Base-by-base conservation (phyloP, 495 filamentous ascomycete genomes). In the Trichoderma erinaceum region DNA sequence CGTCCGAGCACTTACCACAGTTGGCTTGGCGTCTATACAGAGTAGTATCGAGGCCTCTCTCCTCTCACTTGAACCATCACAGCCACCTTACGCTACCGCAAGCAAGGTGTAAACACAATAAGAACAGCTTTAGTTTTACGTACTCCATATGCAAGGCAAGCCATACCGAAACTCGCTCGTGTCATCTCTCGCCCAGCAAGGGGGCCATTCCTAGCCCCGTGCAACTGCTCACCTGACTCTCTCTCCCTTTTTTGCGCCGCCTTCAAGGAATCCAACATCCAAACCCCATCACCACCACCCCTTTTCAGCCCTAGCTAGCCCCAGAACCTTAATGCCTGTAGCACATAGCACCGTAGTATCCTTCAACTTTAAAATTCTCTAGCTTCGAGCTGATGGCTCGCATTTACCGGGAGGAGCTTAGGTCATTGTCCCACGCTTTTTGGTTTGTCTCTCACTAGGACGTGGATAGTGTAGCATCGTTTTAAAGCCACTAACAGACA, bases 301-400 rank as follows among this genome's bases (percentile, higher is more conserved):
- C 44, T 48, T 18, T 48, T 25, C 48, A 52, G 48, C 48, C 48
- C 48, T 52, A 21, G 48, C 48, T 52, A 52, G 48, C 35, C 35
- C 48, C 48, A 21, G 25, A 52, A 52, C n/a, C 48, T 52, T 52
- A 52, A 52, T 25, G 48, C n/a, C n/a, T 52, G 48, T 52, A 23
- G 35, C 35, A 38, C 35, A 18, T 52, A 23, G 35, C 35, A 38
- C 35, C 35, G 35, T 38, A 38, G 35, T 38, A 38, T 38, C 21
- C 48, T 23, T 21, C 48, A 46, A 18, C 43, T 46, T 46, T 43
- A 44, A 44, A 46, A 46, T 16, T 16, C 12, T 38, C 35, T 38
- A 38, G 35, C 35, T 10, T 7, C 35, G 5, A 38, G 35, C 35
- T 38, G 35, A 10, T 38, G 35, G 5, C 5, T 38, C 35, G 8